Evolutionary conservation across 1,284 basidiomycete genomes (phyloP).

Genomic region (Cystobasidiaceae sp.): DNA sequence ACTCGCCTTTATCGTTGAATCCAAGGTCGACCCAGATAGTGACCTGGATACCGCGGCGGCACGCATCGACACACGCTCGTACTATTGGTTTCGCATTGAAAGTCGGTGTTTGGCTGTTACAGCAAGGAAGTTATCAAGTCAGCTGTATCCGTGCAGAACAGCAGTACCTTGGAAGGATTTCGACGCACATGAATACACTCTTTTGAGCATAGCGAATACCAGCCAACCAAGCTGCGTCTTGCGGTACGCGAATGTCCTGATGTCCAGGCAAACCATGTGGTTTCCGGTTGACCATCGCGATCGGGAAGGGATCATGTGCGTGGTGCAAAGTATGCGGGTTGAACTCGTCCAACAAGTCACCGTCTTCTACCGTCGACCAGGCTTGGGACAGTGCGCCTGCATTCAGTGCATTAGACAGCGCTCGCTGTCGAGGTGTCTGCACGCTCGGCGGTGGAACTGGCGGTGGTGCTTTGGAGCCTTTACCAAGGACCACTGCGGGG

Average conservation of each 20-base stretch:
- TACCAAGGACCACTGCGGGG: not conserved
- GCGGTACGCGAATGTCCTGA: slow-evolving; percentile 59
- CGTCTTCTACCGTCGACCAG: slow-evolving; percentile 51
- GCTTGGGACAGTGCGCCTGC: slow-evolving; percentile 51
- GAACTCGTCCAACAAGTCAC: slow-evolving; percentile 52
- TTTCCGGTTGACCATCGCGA: slow-evolving; percentile 65
- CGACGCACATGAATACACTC: slow-evolving; percentile 61
- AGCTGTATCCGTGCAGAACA: not conserved
- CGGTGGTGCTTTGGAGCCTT: slow-evolving; percentile 16
- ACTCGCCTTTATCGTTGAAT: slow-evolving; percentile 52
- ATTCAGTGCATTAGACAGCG: slow-evolving; percentile 42
- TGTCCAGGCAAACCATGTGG: slow-evolving; percentile 60
- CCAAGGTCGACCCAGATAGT: slow-evolving; percentile 62
- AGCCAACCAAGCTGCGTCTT: slow-evolving; percentile 70
- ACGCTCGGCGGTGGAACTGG: slow-evolving; percentile 19
- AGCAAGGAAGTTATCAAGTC: not conserved
- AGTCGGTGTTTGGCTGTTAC: slow-evolving; percentile 62
- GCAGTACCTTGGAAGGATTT: not conserved
- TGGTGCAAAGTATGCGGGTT: slow-evolving; percentile 57
- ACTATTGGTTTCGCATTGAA: slow-evolving; percentile 67
- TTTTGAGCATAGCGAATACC: slow-evolving; percentile 63
- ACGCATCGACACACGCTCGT: slow-evolving; percentile 61
- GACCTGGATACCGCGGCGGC: slow-evolving; percentile 62
- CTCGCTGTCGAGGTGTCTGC: slow-evolving; percentile 33
- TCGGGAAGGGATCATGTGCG: slow-evolving; percentile 57